Conservation (phyloP, 257 asterid species). For the Dorcoceras hygrometricum region DNA sequence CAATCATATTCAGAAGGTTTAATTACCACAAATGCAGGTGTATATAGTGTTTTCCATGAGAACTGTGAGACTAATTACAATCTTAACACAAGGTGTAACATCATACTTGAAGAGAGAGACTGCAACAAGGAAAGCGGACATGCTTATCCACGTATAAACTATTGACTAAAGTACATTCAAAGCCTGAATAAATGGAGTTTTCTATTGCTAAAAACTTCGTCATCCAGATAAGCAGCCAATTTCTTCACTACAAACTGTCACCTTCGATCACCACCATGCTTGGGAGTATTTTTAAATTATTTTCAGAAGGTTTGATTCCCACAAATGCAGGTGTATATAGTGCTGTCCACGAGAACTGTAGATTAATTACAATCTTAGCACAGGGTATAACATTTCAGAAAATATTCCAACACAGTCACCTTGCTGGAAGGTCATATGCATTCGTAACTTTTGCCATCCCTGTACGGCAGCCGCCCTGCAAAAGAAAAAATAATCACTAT, state of each 20-base stretch:
- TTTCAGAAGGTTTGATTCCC: constrained; percentile 10
- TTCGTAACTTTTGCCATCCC: constrained; percentile 92
- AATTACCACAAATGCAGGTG: constrained; percentile 11
- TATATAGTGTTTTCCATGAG: constrained; percentile 6
- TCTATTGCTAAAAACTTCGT: background rate
- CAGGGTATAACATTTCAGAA: constrained; percentile 10
- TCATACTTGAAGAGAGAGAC: too few relatives aligned
- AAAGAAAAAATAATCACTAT: constrained; percentile 23
- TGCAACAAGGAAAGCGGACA: background rate
- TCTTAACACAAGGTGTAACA: constrained; percentile 10
- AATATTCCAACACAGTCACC: constrained; percentile 40
- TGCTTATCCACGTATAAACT: constrained; percentile 1
- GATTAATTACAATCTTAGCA: constrained; percentile 8
- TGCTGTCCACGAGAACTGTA: constrained; percentile 6
- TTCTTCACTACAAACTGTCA: background rate
- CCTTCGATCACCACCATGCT: background rate
- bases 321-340: constrained; percentile 7
- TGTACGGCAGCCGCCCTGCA: constrained; percentile 97
- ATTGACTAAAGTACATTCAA: background rate
- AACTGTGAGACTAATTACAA: constrained; percentile 5
- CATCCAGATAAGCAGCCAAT: background rate
- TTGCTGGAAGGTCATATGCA: constrained; percentile 90
- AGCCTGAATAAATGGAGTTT: background rate
- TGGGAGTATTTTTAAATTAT: constrained; percentile 3
- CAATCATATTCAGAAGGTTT: constrained; percentile 10